These are phyloP conservation scores for Thymus quinquecostatus DNA, from an alignment of 257 asterid species.

Conservation along the genomic window DNA sequence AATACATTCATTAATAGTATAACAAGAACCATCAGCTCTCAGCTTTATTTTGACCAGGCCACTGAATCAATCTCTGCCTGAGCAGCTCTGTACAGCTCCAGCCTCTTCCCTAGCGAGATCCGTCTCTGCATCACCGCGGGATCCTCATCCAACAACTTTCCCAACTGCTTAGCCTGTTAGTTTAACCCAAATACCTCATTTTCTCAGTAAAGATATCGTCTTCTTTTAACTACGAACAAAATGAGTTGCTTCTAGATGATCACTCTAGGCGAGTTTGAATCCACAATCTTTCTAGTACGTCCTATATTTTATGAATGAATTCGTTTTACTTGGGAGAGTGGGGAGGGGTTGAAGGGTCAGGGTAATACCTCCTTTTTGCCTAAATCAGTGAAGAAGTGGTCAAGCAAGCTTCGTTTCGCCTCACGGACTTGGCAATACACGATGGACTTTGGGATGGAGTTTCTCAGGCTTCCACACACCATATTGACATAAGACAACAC, in stretches of 20 bases:
- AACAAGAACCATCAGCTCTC: slow-evolving; percentile 23
- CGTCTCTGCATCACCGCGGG: slow-evolving; percentile 93
- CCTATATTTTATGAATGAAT: too few species aligned
- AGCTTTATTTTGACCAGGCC: slow-evolving; percentile 82
- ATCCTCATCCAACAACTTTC: slow-evolving; percentile 91
- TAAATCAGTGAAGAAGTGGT: slow-evolving; percentile 84
- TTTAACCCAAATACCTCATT: too few species aligned
- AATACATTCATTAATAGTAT: too few species aligned
- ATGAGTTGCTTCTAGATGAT: too few species aligned
- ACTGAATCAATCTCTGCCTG: slow-evolving; percentile 93
- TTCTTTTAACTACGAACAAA: too few species aligned
- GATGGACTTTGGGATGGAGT: slow-evolving; percentile 93
- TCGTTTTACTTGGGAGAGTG: too few species aligned
- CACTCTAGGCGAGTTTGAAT: too few species aligned
- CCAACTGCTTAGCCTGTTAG: slow-evolving; percentile 75
- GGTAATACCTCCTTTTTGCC: slow-evolving; percentile 84
- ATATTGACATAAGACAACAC: slow-evolving; percentile 91
- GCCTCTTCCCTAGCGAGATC: slow-evolving; percentile 75
- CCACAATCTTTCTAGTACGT: not conserved
- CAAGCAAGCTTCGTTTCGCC: slow-evolving; percentile 96
- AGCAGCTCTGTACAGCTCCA: slow-evolving; percentile 93
- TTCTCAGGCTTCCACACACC: slow-evolving; percentile 92
- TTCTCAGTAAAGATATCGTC: too few species aligned
- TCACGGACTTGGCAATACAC: slow-evolving; percentile 98
- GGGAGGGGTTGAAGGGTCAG: slow-evolving; percentile 1